These are phyloP conservation scores for Quercus wislizeni DNA, from an alignment of 306 rosid species.

Conservation along the genomic window DNA sequence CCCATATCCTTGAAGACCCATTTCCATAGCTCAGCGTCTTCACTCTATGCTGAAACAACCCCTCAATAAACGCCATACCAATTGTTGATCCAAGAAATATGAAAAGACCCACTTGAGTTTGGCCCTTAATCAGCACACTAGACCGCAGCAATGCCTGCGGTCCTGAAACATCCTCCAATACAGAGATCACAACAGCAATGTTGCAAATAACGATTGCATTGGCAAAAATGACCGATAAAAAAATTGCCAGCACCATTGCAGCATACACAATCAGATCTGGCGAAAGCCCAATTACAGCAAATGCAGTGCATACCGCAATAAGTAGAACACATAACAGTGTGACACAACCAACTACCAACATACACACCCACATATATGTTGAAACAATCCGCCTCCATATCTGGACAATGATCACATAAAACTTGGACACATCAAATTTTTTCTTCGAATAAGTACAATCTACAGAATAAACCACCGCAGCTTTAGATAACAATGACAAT, in stretches of 20 bases:
- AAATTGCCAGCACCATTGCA: constrained; percentile 56
- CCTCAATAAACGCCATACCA: constrained; percentile 91
- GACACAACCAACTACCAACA: constrained; percentile 61
- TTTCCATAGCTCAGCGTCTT: constrained; percentile 95
- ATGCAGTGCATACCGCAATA: constrained; percentile 65
- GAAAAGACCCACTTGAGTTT: constrained; percentile 85
- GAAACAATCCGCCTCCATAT: constrained; percentile 74
- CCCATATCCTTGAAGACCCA: constrained; percentile 95
- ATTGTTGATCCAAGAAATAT: constrained; percentile 84
- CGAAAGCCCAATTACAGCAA: constrained; percentile 53
- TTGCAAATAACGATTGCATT: constrained; percentile 75
- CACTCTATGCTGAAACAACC: constrained; percentile 90
- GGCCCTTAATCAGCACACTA: constrained; percentile 68
- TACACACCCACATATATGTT: constrained; percentile 69
- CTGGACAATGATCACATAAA: constrained; percentile 49
- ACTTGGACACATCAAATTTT: constrained; percentile 57
- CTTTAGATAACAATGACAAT: constrained; percentile 62
- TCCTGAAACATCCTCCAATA: constrained; percentile 88
- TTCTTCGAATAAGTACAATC: constrained; percentile 77
- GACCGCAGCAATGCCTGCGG: constrained; percentile 85
- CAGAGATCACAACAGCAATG: constrained; percentile 77
- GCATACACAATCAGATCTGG: constrained; percentile 53
- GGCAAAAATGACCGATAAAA: constrained; percentile 79
- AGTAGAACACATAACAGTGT: constrained; percentile 68
- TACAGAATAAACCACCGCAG: constrained; percentile 80